A percentile compares a stretch with the other conserved stretches of the same genome.
Conservation (phyloP, 768 basidiomycete species). For the Naganishia friedmannii region DNA sequence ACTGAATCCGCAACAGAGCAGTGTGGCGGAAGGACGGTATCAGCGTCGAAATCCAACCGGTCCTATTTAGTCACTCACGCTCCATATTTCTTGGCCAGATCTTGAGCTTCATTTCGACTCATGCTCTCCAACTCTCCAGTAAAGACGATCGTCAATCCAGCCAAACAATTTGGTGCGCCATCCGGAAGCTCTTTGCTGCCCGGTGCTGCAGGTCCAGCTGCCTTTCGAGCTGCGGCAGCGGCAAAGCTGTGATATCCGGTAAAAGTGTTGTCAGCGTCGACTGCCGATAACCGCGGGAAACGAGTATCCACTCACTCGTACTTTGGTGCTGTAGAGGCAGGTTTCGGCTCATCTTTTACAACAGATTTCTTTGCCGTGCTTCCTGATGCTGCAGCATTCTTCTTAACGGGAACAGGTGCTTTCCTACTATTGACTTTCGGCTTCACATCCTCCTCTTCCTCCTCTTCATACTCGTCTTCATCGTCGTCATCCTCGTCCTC, state of each 20-base stretch:
- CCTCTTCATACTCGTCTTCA: conserved; percentile 35
- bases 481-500: conserved; percentile 36
- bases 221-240: conserved; percentile 35
- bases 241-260: conserved; percentile 58
- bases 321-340: conserved; percentile 44
- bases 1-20: conserved; percentile 54
- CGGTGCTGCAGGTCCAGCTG: conserved; percentile 41
- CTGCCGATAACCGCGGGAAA: conserved; percentile 43
- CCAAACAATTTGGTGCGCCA: conserved; percentile 68
- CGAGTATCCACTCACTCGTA: conserved; percentile 48
- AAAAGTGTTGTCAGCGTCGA: conserved; percentile 57
- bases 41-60: neutral
- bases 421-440: conserved; percentile 12
- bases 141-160: conserved; percentile 87
- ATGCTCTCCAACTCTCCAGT: conserved; percentile 87
- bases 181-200: conserved; percentile 72
- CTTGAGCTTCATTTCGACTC: conserved; percentile 78
- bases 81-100: conserved; percentile 87
- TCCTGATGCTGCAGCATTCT: conserved; percentile 1
- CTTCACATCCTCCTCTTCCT: conserved; percentile 22
- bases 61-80: conserved; percentile 61
- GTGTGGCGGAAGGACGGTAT: neutral
- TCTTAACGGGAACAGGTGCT: neutral
- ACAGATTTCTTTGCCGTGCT: conserved; percentile 32
- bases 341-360: conserved; percentile 32